Base-by-base conservation (phyloP, 352 stramenopile species). In the Plasmopara halstedii region DNA sequence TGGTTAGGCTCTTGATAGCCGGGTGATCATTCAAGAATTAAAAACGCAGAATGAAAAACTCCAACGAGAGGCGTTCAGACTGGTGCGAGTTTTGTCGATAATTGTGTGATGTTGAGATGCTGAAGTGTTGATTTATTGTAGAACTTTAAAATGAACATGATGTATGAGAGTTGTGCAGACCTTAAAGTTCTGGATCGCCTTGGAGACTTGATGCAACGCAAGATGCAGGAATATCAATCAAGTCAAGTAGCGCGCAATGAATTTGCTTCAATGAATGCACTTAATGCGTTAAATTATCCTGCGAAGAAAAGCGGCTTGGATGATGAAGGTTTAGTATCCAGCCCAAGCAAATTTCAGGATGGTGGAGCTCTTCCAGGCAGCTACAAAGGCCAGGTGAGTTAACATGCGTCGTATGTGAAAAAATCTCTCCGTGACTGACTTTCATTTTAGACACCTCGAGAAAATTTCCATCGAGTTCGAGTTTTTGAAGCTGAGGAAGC, bases 181-280 rank as follows among this genome's bases (percentile, higher is more conserved):
- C 38, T 86, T 42, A 63, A 68, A 9, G 58, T 84, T 11, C 51
- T 66, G 2, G 71, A 86, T 33, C 61, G 63, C 11, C 46, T 84
- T 17, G 67, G 69, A 4, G 69, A 83, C 50, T 56, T 83, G 45
- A 86, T 84, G 62, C 71, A 84, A 37, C 62, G 62, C 21, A 84
- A 86, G 40, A 51, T 86, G 39, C 64, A 56, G 13, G 62, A 66
- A 13, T 73, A 73, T 38, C 69, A 84, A 36, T 45, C 53, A 6
- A 46, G 62, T 19, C 65, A 83, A 51, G 41, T 65, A 18, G 64
- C 67, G 9, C 58, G 50, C 7, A 64, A 67, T 35, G 58, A 59
- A 35, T 44, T 63, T 17, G 34, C 34, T 10, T 6, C 19, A 1
- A 36, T 46, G 1, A 41, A 53, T 21, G 14, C 21, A 0, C 19